Evolutionary conservation across 2,329 filamentous ascomycete species (phyloP), one percentile per base, ranked within the genome.

Genomic region (Colletotrichum costaricense): DNA sequence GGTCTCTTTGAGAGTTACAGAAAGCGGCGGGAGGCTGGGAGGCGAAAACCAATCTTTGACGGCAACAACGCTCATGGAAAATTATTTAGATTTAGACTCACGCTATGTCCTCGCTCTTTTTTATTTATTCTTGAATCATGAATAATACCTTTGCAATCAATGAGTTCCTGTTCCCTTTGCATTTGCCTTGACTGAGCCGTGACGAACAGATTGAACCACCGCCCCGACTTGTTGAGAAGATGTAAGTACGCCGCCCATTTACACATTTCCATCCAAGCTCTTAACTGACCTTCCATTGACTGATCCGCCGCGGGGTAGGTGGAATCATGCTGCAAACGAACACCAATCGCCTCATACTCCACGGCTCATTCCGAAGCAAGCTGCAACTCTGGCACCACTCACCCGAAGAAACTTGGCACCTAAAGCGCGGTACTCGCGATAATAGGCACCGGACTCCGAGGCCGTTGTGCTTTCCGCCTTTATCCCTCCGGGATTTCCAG

Each of bases 51-150:
- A 19, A 35, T 54, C 46, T 63, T 33, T 54, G 28, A 54, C 28
- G 46, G 46, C 60, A 63, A 64, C 55, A 30, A 14, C 28, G 46
- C 62, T 35, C 46, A 54, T 35, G 62, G 62, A 24, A 35, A 54
- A n/a, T n/a, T n/a, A 54, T 54, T 54, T 64, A 64, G 62, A 55
- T 55, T 55, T 64, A 64, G 62, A 55, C 30, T 64, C 46, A 35
- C n/a, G 46, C 60, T 38, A 63, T 63, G 46, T 55, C 46, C 38
- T 63, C 60, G 28, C 62, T 55, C 62, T 57, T 64, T 38, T 38
- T 64, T 54, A 54, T 14, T 54, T 24, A 35, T 49, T 22, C 19
- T 49, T 19, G 42, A 64, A 64, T 64, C 46, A 67, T 46, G 63
- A 67, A 67, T 58, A 58, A 49, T 57, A 67, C 5, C 19, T 60